phyloP scores from a whole-genome alignment of 169 alveolate species.

The Cryptosporidium andersoni region DNA sequence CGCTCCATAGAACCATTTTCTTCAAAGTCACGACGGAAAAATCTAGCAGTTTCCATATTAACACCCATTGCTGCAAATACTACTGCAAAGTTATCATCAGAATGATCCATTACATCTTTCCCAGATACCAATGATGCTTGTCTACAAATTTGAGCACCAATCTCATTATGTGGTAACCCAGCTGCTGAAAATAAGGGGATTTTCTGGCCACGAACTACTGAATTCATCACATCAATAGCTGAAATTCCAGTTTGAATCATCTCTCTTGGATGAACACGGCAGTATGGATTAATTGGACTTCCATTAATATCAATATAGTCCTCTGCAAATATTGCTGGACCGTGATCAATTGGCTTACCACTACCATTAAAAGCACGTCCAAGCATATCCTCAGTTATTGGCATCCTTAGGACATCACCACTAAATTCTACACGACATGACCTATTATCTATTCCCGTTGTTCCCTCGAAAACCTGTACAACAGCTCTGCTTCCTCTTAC shows the following conservation, averaged over 20 bases:
- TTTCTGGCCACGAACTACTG: conserved; percentile 99
- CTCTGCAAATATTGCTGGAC: conserved; percentile 98
- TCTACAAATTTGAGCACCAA: conserved; percentile 99
- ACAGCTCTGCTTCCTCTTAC: conserved; percentile 97
- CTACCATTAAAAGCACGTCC: conserved; percentile 99
- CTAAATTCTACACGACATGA: conserved; percentile 97
- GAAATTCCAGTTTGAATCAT: conserved; percentile 99
- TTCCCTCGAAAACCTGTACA: conserved; percentile 99
- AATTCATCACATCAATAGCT: conserved; percentile 99
- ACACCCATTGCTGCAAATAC: conserved; percentile 99
- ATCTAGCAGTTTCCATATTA: conserved; percentile 99
- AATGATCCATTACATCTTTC: conserved; percentile 96
- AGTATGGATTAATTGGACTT: conserved; percentile 96
- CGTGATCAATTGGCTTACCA: conserved; percentile 99
- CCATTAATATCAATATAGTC: conserved; percentile 96
- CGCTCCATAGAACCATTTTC: conserved; percentile 99
- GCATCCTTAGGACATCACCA: conserved; percentile 98
- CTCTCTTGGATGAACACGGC: conserved; percentile 98
- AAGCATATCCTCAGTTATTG: conserved; percentile 98
- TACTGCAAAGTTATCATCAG: conserved; percentile 98
- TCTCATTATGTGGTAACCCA: conserved; percentile 99
- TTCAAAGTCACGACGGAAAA: conserved; percentile 99
- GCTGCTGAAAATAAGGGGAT: conserved; percentile 99
- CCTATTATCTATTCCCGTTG: conserved; percentile 97
- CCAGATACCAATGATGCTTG: conserved; percentile 97